phyloP scores from a whole-genome alignment of 805 yeast species.

The Monosporozyma solicola region DNA sequence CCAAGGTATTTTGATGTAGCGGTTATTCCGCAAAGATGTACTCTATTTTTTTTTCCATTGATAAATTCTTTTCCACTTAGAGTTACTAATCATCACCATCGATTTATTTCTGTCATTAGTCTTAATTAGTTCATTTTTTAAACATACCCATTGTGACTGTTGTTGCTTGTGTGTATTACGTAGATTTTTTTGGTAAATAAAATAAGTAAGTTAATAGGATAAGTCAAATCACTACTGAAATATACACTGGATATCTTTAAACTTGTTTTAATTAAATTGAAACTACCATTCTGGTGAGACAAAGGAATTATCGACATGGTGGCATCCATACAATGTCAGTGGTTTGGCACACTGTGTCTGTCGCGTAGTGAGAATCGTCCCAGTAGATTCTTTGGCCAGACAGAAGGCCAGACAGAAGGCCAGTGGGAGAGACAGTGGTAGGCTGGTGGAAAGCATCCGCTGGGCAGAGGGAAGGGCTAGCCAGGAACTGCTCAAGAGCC shows the following conservation, averaged over 20 bases:
- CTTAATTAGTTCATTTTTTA: neutral
- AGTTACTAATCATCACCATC: neutral
- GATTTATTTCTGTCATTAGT: neutral
- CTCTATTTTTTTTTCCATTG: no score
- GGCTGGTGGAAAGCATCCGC: no score
- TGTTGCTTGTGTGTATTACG: slow-evolving; percentile 6
- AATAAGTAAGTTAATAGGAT: neutral
- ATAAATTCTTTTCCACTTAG: neutral
- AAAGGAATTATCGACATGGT: neutral
- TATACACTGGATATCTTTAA: neutral
- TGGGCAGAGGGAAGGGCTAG: no score
- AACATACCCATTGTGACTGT: slow-evolving; percentile 14
- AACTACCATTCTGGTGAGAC: neutral
- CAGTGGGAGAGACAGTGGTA: no score
- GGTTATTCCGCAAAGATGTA: no score
- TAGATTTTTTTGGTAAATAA: neutral
- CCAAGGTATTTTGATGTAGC: no score
- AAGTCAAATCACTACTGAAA: neutral
- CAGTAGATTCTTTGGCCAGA: neutral
- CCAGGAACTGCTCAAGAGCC: no score
- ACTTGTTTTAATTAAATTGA: neutral
- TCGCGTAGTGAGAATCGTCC: neutral
- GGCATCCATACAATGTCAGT: neutral
- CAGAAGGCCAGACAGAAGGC: neutral
- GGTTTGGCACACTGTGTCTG: neutral